Evolutionary conservation across 2,329 filamentous ascomycete genomes (phyloP).

Genomic region (Trichothecium sympodiale): DNA sequence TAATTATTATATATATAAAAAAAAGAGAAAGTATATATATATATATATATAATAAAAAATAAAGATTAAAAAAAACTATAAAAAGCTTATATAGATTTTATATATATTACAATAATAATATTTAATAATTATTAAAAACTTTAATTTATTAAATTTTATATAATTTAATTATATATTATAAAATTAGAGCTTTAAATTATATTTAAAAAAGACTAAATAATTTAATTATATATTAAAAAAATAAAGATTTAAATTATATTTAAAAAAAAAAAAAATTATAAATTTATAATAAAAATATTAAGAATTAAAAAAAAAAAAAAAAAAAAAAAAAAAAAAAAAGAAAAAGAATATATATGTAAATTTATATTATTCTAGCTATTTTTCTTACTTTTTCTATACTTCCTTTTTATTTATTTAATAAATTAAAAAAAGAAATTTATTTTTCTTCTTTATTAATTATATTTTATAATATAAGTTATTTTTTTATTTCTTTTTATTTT

Average conservation of each 20-base stretch:
- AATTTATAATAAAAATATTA: not conserved
- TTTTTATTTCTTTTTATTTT: too few relatives aligned
- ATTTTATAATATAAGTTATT: too few relatives aligned
- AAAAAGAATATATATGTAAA: not conserved
- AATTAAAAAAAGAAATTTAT: not conserved
- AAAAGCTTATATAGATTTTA: too few relatives aligned
- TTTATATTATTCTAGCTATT: constrained; percentile 1
- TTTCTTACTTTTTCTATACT: not conserved
- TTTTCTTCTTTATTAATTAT: not conserved
- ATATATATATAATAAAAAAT: too few relatives aligned
- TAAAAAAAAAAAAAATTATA: not conserved
- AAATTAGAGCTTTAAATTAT: not conserved
- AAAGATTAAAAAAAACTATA: too few relatives aligned
- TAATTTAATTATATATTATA: not conserved
- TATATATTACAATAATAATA: too few relatives aligned
- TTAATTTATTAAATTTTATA: not conserved
- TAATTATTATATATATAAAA: too few relatives aligned
- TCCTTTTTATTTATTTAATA: not conserved
- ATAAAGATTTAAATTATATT: constrained; percentile 1
- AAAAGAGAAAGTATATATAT: too few relatives aligned
- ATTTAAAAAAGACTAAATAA: too few relatives aligned
- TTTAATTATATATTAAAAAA: constrained; percentile 1
- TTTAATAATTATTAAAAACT: too few relatives aligned
- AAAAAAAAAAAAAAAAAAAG: too few relatives aligned
- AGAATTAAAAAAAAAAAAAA: too few relatives aligned